A percentile compares a stretch with the other conserved stretches of the same genome.
Conservation (phyloP, 768 basidiomycete genomes). For the Trichaptum fuscoviolaceum region DNA sequence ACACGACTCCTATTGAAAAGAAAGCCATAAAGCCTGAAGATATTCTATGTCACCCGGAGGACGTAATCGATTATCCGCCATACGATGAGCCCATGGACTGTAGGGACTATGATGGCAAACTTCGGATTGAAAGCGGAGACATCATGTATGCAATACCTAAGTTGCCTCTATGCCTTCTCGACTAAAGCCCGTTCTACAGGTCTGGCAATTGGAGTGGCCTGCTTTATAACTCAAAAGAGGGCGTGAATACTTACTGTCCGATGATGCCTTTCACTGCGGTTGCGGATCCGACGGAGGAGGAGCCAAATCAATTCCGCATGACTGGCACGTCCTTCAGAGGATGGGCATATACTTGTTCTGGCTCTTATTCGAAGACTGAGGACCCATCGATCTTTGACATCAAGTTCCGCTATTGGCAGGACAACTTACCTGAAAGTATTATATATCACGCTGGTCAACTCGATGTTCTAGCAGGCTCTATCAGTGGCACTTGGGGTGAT, state of each 20-base stretch:
- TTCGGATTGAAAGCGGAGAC: background rate
- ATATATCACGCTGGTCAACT: background rate
- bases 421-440: background rate
- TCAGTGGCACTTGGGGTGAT: constrained; percentile 24
- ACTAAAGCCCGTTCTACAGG: background rate
- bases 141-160: background rate
- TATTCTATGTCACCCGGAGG: background rate
- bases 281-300: background rate
- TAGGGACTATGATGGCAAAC: background rate
- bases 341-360: background rate
- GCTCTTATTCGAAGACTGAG: background rate
- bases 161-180: background rate
- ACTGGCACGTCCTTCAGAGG: background rate
- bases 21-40: background rate
- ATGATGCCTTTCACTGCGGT: background rate
- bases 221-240: background rate
- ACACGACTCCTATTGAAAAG: background rate
- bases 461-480: background rate
- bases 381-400: background rate
- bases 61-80: background rate
- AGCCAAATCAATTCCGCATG: background rate
- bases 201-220: background rate
- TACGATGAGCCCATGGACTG: background rate
- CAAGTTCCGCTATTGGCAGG: background rate
- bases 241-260: background rate